Evolutionary conservation across 164 flowering plant genomes (phyloP).

Genomic region (Santalum album): DNA sequence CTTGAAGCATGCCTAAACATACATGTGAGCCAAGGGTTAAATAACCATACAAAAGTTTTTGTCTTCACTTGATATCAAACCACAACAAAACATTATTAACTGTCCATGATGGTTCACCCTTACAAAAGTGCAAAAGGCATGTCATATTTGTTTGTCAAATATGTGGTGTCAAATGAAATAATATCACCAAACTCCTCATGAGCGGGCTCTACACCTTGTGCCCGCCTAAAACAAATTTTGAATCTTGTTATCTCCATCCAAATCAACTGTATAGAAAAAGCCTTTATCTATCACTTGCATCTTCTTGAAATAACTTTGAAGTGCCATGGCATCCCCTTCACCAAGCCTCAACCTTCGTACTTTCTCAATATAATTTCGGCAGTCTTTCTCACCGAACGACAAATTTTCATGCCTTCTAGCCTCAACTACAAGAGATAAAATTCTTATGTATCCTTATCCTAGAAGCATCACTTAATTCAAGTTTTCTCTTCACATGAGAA

Average conservation of each 20-base stretch:
- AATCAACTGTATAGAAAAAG: no score
- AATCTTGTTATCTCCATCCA: constrained; percentile 1
- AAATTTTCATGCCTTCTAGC: constrained; percentile 1
- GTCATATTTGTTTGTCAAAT: no score
- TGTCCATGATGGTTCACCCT: constrained; percentile 11
- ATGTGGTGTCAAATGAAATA: neutral
- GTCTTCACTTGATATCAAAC: constrained; percentile 6
- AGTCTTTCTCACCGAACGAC: neutral
- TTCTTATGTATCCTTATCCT: no score
- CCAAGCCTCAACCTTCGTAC: no score
- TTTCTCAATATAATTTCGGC: no score
- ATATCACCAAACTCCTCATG: constrained; percentile 3
- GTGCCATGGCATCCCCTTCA: no score
- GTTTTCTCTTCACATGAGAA: neutral
- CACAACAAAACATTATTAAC: constrained; percentile 3
- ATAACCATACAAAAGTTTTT: constrained; percentile 7
- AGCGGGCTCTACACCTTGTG: neutral
- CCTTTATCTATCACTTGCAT: no score
- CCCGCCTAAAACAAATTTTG: constrained; percentile 3
- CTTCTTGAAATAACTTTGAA: no score
- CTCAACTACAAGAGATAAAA: no score
- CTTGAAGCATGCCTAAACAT: constrained; percentile 1
- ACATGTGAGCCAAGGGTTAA: constrained; percentile 7
- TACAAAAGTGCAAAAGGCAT: no score
- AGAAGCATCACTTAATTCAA: neutral